A percentile compares a stretch with the other conserved stretches of the same genome.
Conservation (phyloP, 305 asterid genomes). For the Fraxinus sp. region DNA sequence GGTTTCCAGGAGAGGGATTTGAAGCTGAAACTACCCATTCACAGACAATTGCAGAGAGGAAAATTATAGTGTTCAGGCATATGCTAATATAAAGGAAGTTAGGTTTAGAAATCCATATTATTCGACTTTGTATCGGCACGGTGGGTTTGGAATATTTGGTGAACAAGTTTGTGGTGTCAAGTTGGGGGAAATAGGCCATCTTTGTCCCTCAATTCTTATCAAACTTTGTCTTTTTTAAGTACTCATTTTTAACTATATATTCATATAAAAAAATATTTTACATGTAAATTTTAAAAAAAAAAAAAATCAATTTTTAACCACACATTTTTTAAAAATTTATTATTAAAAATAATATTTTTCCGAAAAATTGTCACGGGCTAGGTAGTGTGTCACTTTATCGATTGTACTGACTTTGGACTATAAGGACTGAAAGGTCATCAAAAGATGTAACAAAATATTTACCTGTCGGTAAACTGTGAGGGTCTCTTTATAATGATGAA, state of each 20-base stretch:
- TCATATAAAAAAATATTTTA: no score
- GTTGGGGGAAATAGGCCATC: background rate
- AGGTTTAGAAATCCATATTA: background rate
- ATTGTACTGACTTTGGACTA: background rate
- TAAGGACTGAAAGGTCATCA: background rate
- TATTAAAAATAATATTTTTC: no score
- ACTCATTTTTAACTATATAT: no score
- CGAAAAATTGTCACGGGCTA: no score
- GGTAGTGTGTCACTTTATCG: background rate
- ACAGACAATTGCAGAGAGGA: background rate
- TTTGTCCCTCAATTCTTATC: no score
- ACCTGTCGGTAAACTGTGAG: background rate
- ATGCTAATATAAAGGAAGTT: background rate
- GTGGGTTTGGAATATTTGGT: background rate
- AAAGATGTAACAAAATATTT: background rate
- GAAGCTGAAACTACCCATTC: conserved; percentile 40
- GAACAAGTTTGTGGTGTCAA: background rate
- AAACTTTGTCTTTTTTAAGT: no score
- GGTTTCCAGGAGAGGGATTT: conserved; percentile 20
- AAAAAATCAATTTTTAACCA: no score
- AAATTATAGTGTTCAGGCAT: background rate
- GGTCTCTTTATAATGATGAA: background rate
- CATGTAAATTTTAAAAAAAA: no score
- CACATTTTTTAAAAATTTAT: no score
- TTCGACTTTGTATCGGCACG: background rate